Evolutionary conservation across 2,329 filamentous ascomycete genomes (phyloP), one percentile per base, ranked within the genome.

Genomic region (Xylariaceae sp.): DNA sequence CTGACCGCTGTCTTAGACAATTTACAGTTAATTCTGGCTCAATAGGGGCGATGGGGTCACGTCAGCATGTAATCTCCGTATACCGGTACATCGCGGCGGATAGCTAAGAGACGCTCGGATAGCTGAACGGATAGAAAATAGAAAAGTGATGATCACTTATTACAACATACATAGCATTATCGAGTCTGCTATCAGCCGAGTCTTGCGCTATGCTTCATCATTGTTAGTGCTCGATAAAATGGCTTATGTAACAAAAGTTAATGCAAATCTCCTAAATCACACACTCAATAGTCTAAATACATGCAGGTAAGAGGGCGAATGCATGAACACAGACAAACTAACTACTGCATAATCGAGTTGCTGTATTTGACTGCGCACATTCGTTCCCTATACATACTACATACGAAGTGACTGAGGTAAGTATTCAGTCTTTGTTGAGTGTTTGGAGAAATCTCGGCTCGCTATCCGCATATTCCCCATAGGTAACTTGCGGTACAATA

Each of bases 61-160:
- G 61, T 59, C 59, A 59, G 57, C 54, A 49, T 49, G 62, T 65
- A 65, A 65, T 65, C 59, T 65, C 62, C 62, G 62, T 54, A 62
- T 54, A 59, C 55, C 60, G 56, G 56, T 65, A 52, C 60, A 63
- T 63, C 56, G 62, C 54, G 51, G 57, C n/a, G n/a, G n/a, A n/a
- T n/a, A n/a, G n/a, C 56, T 60, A 57, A 56, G 49, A 57, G 47
- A 54, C 60, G 47, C 57, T 56, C 56, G 60, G 57, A 44, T 47
- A 45, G 52, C 60, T 60, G 49, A 57, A 57, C 57, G 40, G 45
- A n/a, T 29, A 53, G 23, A 40, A 48, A 32, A 37, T 47, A 55
- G 40, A 60, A 51, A 47, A 56, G 54, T 48, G 49, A 62, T 56
- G 37, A 60, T 54, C 52, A 48, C 54, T 55, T 50, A 60, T 60